phyloP scores from a whole-genome alignment of 768 basidiomycete genomes.

The Boletus edulis region DNA sequence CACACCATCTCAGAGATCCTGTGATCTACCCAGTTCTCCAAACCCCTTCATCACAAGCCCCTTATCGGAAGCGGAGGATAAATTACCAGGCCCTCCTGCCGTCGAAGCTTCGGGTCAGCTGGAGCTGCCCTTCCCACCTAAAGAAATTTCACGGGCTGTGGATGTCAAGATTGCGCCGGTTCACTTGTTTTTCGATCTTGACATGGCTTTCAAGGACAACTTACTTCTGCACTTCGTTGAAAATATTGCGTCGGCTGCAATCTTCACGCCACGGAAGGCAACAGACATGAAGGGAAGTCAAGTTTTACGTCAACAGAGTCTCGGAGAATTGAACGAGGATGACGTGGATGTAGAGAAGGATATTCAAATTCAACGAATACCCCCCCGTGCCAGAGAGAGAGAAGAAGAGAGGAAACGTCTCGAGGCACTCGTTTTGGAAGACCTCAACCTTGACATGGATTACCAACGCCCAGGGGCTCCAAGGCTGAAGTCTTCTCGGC shows the following conservation, averaged over 20 bases:
- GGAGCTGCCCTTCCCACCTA: not conserved
- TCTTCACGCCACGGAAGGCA: slow-evolving; percentile 11
- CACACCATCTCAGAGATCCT: slow-evolving; percentile 18
- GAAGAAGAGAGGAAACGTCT: slow-evolving; percentile 42
- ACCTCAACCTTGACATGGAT: slow-evolving; percentile 53
- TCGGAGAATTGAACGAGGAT: slow-evolving; percentile 9
- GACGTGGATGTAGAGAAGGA: slow-evolving; percentile 15
- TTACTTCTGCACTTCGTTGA: slow-evolving; percentile 49
- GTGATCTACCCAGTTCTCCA: slow-evolving; percentile 15
- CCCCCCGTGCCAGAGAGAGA: slow-evolving; percentile 17
- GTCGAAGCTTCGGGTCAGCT: slow-evolving; percentile 19
- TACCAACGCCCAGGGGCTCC: slow-evolving; percentile 30
- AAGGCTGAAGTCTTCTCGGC: slow-evolving; percentile 5
- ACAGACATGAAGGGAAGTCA: not conserved
- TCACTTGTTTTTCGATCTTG: slow-evolving; percentile 76
- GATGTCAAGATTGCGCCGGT: slow-evolving; percentile 53
- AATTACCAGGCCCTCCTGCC: slow-evolving; percentile 9
- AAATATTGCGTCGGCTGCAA: slow-evolving; percentile 31
- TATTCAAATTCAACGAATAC: slow-evolving; percentile 24
- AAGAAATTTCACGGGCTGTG: slow-evolving; percentile 8
- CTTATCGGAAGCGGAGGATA: slow-evolving; percentile 15
- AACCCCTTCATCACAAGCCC: slow-evolving; percentile 19
- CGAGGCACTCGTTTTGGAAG: slow-evolving; percentile 55
- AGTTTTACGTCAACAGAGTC: not conserved
- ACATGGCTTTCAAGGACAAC: slow-evolving; percentile 36